phyloP scores from a whole-genome alignment of 2,329 filamentous ascomycete species.

The Hypoxylon sp. region DNA sequence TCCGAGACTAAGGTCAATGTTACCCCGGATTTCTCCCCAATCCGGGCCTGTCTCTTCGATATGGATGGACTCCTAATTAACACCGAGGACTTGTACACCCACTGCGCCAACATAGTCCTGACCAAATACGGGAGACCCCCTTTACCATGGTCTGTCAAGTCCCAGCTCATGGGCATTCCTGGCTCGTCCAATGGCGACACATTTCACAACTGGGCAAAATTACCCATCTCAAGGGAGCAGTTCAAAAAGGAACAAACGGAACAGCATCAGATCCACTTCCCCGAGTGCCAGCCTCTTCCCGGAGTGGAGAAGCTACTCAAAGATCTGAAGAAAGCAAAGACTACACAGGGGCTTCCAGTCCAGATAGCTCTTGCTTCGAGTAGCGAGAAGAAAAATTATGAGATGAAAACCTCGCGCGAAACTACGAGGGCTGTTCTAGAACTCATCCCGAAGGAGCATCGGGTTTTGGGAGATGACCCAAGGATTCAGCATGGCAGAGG shows the following conservation, averaged over 20 bases:
- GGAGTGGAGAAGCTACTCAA: conserved; percentile 71
- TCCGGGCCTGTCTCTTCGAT: conserved; percentile 83
- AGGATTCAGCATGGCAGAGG: conserved; percentile 73
- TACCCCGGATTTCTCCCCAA: conserved; percentile 62
- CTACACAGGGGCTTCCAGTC: conserved; percentile 40
- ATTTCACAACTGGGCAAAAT: conserved; percentile 74
- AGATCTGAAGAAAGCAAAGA: conserved; percentile 56
- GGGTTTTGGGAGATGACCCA: conserved; percentile 76
- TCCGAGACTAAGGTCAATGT: conserved; percentile 11
- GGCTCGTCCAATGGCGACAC: conserved; percentile 48
- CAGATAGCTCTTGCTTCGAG: conserved; percentile 78
- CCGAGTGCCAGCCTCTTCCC: conserved; percentile 71
- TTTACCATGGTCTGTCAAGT: conserved; percentile 81
- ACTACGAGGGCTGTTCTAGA: conserved; percentile 51
- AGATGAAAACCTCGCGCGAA: conserved; percentile 68
- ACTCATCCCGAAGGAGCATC: conserved; percentile 66
- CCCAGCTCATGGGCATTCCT: conserved; percentile 78
- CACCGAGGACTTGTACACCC: conserved; percentile 79
- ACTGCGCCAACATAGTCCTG: conserved; percentile 76
- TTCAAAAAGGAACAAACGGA: conserved; percentile 66
- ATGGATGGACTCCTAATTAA: conserved; percentile 85
- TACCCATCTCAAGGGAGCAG: conserved; percentile 75
- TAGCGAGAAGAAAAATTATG: conserved; percentile 70
- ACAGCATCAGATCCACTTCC: conserved; percentile 72
- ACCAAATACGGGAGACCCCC: conserved; percentile 71